These are phyloP conservation scores for Guyanaporus albipodus DNA, from an alignment of 768 basidiomycete species.

Conservation along the genomic window DNA sequence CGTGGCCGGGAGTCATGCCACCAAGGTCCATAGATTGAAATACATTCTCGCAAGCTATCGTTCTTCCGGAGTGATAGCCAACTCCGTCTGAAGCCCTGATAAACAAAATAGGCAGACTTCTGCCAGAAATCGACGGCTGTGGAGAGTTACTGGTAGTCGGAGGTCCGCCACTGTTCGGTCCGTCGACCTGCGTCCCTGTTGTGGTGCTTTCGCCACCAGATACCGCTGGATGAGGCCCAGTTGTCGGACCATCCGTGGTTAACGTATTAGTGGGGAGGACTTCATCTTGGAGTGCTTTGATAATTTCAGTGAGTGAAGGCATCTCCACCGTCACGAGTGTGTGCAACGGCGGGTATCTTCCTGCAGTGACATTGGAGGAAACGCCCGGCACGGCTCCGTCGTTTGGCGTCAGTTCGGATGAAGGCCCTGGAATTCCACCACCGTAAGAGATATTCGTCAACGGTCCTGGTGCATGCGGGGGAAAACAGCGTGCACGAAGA, in stretches of 20 bases:
- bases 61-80: conserved; percentile 84
- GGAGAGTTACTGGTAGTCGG: conserved; percentile 27
- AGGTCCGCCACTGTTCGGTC: conserved; percentile 19
- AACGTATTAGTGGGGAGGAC: conserved; percentile 41
- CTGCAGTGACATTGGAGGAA: conserved; percentile 26
- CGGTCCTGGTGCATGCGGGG: conserved; percentile 65
- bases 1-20: conserved; percentile 41
- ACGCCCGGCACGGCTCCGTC: conserved; percentile 20
- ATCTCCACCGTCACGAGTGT: conserved; percentile 84
- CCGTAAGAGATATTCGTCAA: conserved; percentile 62
- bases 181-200: conserved; percentile 29
- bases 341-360: conserved; percentile 62
- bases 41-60: conserved; percentile 77
- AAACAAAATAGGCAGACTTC: conserved; percentile 74
- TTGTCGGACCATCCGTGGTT: conserved; percentile 34
- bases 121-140: conserved; percentile 55
- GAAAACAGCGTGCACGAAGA: conserved; percentile 71
- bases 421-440: conserved; percentile 40
- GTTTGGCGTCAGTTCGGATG: conserved; percentile 28
- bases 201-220: conserved; percentile 20
- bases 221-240: conserved; percentile 34
- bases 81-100: conserved; percentile 82
- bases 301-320: conserved; percentile 70
- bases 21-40: conserved; percentile 67
- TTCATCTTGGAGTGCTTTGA: conserved; percentile 77